phyloP scores from a whole-genome alignment of 2,329 filamentous ascomycete genomes.

The Pezicula radicicola region DNA sequence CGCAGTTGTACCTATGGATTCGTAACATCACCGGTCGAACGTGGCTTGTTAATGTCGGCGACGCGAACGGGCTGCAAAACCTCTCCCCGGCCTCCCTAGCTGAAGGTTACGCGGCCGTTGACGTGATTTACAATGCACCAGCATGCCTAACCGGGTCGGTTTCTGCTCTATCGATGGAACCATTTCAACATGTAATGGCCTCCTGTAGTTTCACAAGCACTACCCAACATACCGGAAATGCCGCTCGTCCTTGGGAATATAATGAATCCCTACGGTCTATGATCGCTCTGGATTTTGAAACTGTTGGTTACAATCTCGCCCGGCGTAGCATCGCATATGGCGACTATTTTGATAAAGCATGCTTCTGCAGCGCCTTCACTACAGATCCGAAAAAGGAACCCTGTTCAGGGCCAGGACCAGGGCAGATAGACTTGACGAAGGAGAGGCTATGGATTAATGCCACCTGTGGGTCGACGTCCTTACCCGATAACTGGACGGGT shows the following conservation, averaged over 20 bases:
- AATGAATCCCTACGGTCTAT: constrained; percentile 22
- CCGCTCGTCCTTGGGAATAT: constrained; percentile 31
- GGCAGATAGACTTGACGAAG: constrained; percentile 20
- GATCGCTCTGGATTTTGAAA: constrained; percentile 28
- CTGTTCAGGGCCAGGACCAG: constrained; percentile 17
- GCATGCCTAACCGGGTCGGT: constrained; percentile 23
- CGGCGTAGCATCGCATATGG: not conserved
- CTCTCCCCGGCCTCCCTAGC: constrained; percentile 25
- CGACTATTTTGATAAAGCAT: constrained; percentile 23
- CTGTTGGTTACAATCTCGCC: constrained; percentile 29
- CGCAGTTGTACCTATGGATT: constrained; percentile 30
- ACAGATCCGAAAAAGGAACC: constrained; percentile 13
- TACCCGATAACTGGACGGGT: constrained; percentile 21
- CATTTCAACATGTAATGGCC: constrained; percentile 26
- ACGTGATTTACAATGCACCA: constrained; percentile 24
- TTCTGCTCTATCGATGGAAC: constrained; percentile 12
- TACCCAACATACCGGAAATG: constrained; percentile 28
- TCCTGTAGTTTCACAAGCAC: constrained; percentile 28
- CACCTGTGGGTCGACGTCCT: constrained; percentile 23
- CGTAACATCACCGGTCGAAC: constrained; percentile 24
- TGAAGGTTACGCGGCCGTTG: constrained; percentile 21
- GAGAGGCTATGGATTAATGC: constrained; percentile 30
- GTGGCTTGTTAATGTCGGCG: constrained; percentile 30
- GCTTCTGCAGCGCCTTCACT: constrained; percentile 26
- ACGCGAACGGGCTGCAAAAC: constrained; percentile 23